These are phyloP conservation scores for Draba incana DNA, from an alignment of 345 rosid genomes.

Conservation along the genomic window DNA sequence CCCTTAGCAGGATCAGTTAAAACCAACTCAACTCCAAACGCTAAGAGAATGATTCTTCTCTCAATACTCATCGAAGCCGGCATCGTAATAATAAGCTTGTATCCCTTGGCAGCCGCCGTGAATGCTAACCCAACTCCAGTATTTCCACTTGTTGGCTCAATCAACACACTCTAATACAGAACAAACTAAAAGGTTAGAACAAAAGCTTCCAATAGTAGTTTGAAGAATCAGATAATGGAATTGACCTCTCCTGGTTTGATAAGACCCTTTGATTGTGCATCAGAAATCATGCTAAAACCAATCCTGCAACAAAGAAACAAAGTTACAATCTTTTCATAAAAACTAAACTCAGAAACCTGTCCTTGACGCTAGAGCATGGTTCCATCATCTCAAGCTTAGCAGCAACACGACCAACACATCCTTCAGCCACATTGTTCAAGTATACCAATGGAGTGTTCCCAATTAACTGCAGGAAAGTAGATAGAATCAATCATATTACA, in stretches of 20 bases:
- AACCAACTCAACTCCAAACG: slow-evolving; percentile 89
- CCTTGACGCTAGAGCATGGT: slow-evolving; percentile 83
- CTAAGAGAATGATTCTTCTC: slow-evolving; percentile 88
- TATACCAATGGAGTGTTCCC: slow-evolving; percentile 87
- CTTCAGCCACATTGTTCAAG: slow-evolving; percentile 71
- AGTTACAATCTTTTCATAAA: not conserved
- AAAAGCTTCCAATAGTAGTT: not conserved
- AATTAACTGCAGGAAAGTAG: slow-evolving; percentile 53
- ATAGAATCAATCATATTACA: slow-evolving; percentile 18
- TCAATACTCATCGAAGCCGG: slow-evolving; percentile 94
- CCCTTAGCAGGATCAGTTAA: slow-evolving; percentile 89
- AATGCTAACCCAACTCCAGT: slow-evolving; percentile 94
- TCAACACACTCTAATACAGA: slow-evolving; percentile 60
- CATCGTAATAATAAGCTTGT: slow-evolving; percentile 84
- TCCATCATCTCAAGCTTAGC: slow-evolving; percentile 86
- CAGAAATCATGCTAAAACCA: slow-evolving; percentile 87
- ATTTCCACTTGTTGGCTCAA: slow-evolving; percentile 98
- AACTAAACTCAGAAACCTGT: slow-evolving; percentile 55
- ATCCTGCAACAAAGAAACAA: slow-evolving; percentile 52
- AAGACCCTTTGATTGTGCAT: slow-evolving; percentile 79
- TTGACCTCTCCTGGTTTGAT: slow-evolving; percentile 79
- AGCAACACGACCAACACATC: slow-evolving; percentile 76
- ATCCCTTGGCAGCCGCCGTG: slow-evolving; percentile 88
- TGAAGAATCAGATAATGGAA: slow-evolving; percentile 13
- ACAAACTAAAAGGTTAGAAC: slow-evolving; percentile 15